A percentile compares a stretch with the other conserved stretches of the same genome.
phyloP scores from a whole-genome alignment of 1,284 basidiomycete genomes.

The Malassezia brasiliensis region DNA sequence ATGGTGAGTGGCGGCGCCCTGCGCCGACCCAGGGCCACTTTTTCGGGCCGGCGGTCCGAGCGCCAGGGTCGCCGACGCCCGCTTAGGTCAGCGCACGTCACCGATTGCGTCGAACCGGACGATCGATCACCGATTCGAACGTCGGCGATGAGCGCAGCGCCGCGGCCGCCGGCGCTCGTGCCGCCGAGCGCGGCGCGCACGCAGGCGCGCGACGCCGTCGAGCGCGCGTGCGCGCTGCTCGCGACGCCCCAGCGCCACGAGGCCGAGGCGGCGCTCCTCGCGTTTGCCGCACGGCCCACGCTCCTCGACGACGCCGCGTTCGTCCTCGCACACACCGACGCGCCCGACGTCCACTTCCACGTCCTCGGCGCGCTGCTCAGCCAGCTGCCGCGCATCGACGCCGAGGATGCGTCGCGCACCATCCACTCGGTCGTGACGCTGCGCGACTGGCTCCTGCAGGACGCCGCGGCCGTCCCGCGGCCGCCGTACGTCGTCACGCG shows the following conservation, averaged over 20 bases:
- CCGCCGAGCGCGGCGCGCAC: neutral
- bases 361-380: conserved; percentile 10
- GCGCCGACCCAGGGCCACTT: neutral
- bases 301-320: conserved; percentile 6
- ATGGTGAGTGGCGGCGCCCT: too few species aligned
- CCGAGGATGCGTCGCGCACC: neutral
- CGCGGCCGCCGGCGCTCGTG: neutral
- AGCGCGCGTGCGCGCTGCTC: conserved; percentile 1
- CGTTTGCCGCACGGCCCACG: neutral
- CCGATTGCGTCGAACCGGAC: neutral
- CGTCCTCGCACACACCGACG: neutral
- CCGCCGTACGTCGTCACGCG: neutral
- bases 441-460: conserved; percentile 15
- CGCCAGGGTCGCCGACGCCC: neutral
- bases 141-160: neutral
- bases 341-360: conserved; percentile 9
- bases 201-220: neutral
- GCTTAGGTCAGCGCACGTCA: neutral
- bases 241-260: neutral
- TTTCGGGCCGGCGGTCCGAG: neutral
- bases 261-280: conserved; percentile 3
- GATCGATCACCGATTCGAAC: neutral
- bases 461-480: neutral
- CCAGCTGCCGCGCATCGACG: neutral
- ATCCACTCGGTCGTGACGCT: neutral